Percentiles rank a stretch among this genome's conserved stretches.
Evolutionary conservation across 371 early-diverging fungal genomes (phyloP).

Genomic region (Circinella minor): DNA sequence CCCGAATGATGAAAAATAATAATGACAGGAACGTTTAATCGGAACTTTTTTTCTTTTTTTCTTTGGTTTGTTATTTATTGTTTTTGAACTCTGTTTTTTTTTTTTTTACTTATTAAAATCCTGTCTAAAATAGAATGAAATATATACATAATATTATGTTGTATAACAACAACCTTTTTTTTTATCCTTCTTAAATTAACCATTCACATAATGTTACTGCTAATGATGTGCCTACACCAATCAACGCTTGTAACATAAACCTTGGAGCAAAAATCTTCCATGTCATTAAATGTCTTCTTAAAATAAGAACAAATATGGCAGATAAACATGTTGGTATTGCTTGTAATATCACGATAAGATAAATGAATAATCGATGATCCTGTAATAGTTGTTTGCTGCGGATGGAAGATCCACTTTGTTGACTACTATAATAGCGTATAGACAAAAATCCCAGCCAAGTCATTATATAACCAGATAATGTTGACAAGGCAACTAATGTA

Average conservation of each 20-base stretch:
- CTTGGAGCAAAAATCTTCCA: conserved; percentile 96
- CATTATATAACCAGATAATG: conserved; percentile 73
- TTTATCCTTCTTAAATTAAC: background rate
- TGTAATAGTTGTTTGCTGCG: no score
- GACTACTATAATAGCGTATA: conserved; percentile 23
- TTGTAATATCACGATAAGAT: conserved; percentile 52
- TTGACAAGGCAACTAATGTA: conserved; percentile 77
- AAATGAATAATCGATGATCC: conserved; percentile 10
- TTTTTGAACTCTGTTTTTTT: background rate
- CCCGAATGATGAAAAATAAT: background rate
- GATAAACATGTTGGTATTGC: conserved; percentile 55
- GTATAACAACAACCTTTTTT: background rate
- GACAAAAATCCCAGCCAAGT: conserved; percentile 44
- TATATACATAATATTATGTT: background rate
- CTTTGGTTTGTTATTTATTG: no score
- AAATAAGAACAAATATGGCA: conserved; percentile 60
- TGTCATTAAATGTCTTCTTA: conserved; percentile 91
- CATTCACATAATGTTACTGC: conserved; percentile 1
- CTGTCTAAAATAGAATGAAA: conserved; percentile 1
- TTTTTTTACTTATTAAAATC: background rate
- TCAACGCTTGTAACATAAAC: conserved; percentile 69
- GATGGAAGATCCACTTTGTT: no score
- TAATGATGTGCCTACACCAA: conserved; percentile 32
- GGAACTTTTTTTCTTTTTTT: conserved; percentile 4
- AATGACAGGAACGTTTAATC: conserved; percentile 8